A percentile compares a stretch with the other conserved stretches of the same genome.
Conservation (phyloP, 2,329 filamentous ascomycete genomes). For the Penicillium sp. region DNA sequence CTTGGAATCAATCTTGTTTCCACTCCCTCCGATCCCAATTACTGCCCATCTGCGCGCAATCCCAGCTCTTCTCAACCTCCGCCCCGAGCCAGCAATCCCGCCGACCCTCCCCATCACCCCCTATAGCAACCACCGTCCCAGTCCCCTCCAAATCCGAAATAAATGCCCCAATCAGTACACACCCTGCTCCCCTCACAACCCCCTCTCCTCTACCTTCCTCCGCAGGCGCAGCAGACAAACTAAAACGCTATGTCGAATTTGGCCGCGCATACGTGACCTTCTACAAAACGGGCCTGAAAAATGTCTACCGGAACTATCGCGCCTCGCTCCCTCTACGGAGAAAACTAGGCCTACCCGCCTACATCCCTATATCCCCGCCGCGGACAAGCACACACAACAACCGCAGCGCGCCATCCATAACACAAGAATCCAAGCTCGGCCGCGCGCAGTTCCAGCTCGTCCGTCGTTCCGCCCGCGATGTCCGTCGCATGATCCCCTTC, state of each 20-base stretch:
- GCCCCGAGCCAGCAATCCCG: constrained; percentile 10
- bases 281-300: constrained; percentile 81
- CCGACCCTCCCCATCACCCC: constrained; percentile 10
- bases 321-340: constrained; percentile 33
- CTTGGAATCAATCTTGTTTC: background rate
- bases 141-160: constrained; percentile 38
- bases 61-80: constrained; percentile 20
- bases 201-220: constrained; percentile 53
- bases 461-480: constrained; percentile 66
- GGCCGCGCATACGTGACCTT: constrained; percentile 78
- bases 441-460: constrained; percentile 71
- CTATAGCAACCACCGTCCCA: constrained; percentile 6
- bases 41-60: background rate
- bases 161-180: constrained; percentile 72
- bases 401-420: constrained; percentile 3
- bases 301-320: constrained; percentile 66
- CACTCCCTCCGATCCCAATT: background rate
- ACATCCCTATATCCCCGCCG: constrained; percentile 36
- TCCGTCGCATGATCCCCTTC: constrained; percentile 76
- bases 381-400: constrained; percentile 12
- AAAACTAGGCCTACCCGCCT: constrained; percentile 29
- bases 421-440: constrained; percentile 41
- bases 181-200: constrained; percentile 66
- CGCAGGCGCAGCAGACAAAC: constrained; percentile 40
- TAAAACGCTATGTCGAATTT: constrained; percentile 42